These are phyloP conservation scores for Helotiales sp. DNA, from an alignment of 2,329 filamentous ascomycete species.

Conservation along the genomic window DNA sequence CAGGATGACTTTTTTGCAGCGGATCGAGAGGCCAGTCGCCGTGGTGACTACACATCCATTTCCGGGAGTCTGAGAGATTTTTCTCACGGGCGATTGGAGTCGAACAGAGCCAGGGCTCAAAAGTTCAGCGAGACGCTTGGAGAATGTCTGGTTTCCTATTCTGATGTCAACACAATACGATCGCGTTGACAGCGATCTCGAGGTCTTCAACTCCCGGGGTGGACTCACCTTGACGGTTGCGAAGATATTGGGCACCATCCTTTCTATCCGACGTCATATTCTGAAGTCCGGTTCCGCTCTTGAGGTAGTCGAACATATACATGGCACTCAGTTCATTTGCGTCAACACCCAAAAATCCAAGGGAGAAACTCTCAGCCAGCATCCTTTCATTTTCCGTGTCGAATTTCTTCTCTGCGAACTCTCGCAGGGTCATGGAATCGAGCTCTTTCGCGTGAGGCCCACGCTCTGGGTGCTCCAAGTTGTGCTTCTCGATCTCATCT, in stretches of 20 bases:
- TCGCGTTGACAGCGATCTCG: too few relatives aligned
- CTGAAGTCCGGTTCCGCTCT: slow-evolving; percentile 54
- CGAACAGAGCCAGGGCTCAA: slow-evolving; percentile 11
- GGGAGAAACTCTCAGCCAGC: too few relatives aligned
- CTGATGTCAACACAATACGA: too few relatives aligned
- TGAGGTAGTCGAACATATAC: slow-evolving; percentile 61
- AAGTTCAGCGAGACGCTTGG: not conserved
- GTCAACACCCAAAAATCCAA: slow-evolving; percentile 56
- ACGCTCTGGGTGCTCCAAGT: too few relatives aligned
- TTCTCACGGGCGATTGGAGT: slow-evolving; percentile 10
- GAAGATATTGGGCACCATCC: slow-evolving; percentile 48
- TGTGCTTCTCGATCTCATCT: too few relatives aligned
- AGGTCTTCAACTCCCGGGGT: too few relatives aligned
- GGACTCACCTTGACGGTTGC: slow-evolving; percentile 15
- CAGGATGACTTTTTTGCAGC: slow-evolving; percentile 47
- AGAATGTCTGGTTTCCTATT: slow-evolving; percentile 17
- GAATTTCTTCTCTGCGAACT: too few relatives aligned
- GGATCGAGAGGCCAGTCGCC: not conserved
- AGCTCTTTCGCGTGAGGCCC: too few relatives aligned
- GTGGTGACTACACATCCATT: slow-evolving; percentile 6
- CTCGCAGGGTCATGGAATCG: too few relatives aligned
- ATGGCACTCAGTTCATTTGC: slow-evolving; percentile 55
- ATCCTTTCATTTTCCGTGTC: too few relatives aligned
- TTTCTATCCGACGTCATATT: slow-evolving; percentile 58
- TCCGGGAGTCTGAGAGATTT: not conserved